A percentile compares a stretch with the other conserved stretches of the same genome.
Evolutionary conservation across 1,284 basidiomycete genomes (phyloP).

Genomic region (Puccinia hordei): DNA sequence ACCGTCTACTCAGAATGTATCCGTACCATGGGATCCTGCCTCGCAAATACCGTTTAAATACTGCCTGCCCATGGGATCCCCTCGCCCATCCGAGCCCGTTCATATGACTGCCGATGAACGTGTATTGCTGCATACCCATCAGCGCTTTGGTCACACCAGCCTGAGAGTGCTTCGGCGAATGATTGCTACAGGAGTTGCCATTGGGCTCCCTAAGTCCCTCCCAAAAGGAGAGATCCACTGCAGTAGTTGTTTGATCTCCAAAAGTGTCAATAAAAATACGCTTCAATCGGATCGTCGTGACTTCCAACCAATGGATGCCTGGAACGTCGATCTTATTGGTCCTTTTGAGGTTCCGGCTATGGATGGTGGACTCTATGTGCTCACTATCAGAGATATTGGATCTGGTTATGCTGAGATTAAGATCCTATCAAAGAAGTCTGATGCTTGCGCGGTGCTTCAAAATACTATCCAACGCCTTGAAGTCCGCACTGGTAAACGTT

Average conservation of each 20-base stretch:
- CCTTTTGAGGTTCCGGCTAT: not conserved
- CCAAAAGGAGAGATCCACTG: not conserved
- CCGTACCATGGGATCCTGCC: not conserved
- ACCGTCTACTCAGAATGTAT: not conserved
- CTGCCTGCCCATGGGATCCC: no score
- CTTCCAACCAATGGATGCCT: not conserved
- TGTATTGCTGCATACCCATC: not conserved
- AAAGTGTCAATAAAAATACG: not conserved
- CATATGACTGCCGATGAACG: not conserved
- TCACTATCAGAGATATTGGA: not conserved
- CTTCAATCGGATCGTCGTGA: not conserved
- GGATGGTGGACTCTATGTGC: not conserved
- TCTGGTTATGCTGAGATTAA: not conserved
- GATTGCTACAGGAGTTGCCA: not conserved
- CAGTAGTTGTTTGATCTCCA: not conserved
- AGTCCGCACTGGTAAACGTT: not conserved
- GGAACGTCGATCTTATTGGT: conserved; percentile 6
- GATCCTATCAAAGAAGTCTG: not conserved
- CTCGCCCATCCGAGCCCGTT: not conserved
- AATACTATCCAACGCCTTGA: not conserved
- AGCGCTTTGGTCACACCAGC: not conserved
- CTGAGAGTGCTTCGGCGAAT: not conserved
- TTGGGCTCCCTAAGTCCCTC: not conserved
- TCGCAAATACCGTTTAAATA: not conserved
- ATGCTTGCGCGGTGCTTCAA: not conserved